Base-by-base conservation (phyloP, 345 rosid genomes). In the Camelina neglecta region DNA sequence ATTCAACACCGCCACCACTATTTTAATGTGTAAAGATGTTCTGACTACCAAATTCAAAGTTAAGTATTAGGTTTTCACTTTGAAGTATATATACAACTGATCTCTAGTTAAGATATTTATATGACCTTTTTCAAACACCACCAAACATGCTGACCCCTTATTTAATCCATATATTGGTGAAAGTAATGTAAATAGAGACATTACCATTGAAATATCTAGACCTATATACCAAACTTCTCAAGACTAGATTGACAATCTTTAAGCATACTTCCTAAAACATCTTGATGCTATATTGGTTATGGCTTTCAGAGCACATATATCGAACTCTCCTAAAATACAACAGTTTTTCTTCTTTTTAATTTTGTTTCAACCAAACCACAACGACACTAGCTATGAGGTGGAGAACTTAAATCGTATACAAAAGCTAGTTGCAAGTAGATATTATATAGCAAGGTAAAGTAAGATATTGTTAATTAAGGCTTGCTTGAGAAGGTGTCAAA, bases 401-500 rank as follows among this genome's bases (percentile, higher is more conserved):
- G 20, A n/a, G 20, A 47, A n/a, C 44, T 66, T 48, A 59, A 74
- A 57, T 18, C 35, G 4, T 16, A 75, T 39, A 31, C 24, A 38
- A 12, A 39, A 38, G 36, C 65, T 24, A 47, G 60, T n/a, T 60
- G 64, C 23, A 60, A 33, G 50, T 49, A 59, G 33, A 47, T 12
- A 33, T 6, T 33, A 48, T 26, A 48, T 18, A 50, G 10, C 29
- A 20, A 50, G 24, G 68, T 67, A 50, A 75, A 6, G 67, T 36
- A 60, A 66, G 24, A 50, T 39, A 51, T 60, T 51, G 4, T 33
- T 24, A 44, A 24, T 23, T n/a, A 21, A 69, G 10, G 11, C 59
- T 69, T 76, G 64, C 41, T 44, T 61, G 15, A 62, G 80, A 76
- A 76, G 70, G n/a, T 56, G 75, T 56, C 65, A 47, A 76, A 69